A percentile compares a stretch with the other conserved stretches of the same genome.
Conservation (phyloP, 495 filamentous ascomycete genomes). For the Hypomontagnella monticulosa region DNA sequence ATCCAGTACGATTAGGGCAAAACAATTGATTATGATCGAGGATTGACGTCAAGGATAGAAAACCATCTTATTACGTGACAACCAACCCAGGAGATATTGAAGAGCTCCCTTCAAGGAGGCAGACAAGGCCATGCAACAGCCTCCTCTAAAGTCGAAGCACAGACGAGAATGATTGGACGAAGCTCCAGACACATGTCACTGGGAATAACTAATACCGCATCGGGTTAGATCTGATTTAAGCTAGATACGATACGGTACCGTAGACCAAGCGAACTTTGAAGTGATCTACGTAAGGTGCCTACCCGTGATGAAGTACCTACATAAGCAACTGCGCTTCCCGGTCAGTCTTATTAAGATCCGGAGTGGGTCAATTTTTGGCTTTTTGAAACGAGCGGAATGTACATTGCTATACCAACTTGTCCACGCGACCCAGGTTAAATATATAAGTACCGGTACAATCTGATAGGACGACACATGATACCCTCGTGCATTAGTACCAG, state of each 20-base stretch:
- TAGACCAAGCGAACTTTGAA: not conserved
- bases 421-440: too few species aligned
- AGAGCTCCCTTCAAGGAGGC: slow-evolving; percentile 9
- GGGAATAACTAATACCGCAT: slow-evolving; percentile 17
- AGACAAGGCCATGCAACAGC: slow-evolving; percentile 41
- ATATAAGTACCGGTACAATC: too few species aligned
- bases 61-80: slow-evolving; percentile 11
- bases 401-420: not conserved
- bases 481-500: not conserved
- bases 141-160: slow-evolving; percentile 21
- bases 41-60: not conserved
- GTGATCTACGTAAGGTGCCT: too few species aligned
- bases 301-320: too few species aligned
- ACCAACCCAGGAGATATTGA: slow-evolving; percentile 5
- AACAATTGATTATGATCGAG: not conserved
- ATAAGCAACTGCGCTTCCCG: not conserved
- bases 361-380: slow-evolving; percentile 19
- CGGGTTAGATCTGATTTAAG: slow-evolving; percentile 23
- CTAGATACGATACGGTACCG: not conserved
- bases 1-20: not conserved
- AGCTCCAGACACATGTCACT: slow-evolving; percentile 37
- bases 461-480: too few species aligned
- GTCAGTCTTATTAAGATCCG: slow-evolving; percentile 12
- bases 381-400: slow-evolving; percentile 1
- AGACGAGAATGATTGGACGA: slow-evolving; percentile 27